Evolutionary conservation across 176 grass and related monocot genomes (phyloP).

Genomic region (Carex kokanica): DNA sequence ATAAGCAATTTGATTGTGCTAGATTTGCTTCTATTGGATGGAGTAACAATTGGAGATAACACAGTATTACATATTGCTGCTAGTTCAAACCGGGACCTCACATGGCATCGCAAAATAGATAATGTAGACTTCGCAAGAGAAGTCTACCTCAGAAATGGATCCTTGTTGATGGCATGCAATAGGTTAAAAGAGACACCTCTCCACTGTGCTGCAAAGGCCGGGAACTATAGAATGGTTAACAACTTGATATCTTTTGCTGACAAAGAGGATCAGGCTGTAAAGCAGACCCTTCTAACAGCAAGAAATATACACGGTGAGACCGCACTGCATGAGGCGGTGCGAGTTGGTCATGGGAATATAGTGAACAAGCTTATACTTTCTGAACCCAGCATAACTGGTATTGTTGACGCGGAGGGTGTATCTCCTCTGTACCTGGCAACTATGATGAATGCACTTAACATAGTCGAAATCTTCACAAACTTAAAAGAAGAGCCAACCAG

Average conservation of each 20-base stretch:
- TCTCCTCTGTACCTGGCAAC: conserved; percentile 19
- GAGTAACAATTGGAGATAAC: neutral
- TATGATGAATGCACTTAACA: neutral
- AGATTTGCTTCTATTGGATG: neutral
- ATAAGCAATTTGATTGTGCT: neutral
- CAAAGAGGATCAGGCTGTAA: neutral
- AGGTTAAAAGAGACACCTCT: conserved; percentile 23
- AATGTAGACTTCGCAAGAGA: neutral
- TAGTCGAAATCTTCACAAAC: neutral
- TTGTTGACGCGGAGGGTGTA: neutral
- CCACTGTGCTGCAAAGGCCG: conserved; percentile 23
- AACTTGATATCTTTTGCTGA: neutral
- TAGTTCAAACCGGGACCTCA: neutral
- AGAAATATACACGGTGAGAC: conserved; percentile 22
- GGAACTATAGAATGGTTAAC: neutral
- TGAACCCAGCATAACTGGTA: neutral
- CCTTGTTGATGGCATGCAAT: neutral
- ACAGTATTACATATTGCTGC: neutral
- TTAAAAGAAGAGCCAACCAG: too few relatives aligned
- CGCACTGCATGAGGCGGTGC: conserved; percentile 16
- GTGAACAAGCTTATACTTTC: neutral
- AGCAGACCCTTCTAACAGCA: neutral
- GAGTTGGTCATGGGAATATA: neutral
- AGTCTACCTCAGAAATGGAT: neutral
- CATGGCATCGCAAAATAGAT: neutral